These are phyloP conservation scores for Monosporozyma aquatica DNA, from an alignment of 805 yeast species.

Conservation along the genomic window DNA sequence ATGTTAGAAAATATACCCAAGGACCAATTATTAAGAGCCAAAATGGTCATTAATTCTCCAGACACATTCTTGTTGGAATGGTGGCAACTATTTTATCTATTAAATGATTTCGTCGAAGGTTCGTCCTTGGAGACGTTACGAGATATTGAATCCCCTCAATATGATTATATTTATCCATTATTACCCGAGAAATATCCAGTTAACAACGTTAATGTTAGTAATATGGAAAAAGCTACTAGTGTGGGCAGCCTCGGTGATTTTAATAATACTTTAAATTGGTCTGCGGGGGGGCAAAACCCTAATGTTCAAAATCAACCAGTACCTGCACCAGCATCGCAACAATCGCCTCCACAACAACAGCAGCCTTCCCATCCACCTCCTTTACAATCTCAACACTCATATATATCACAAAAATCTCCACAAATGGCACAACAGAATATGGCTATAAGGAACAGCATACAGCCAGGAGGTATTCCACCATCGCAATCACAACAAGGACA, in stretches of 20 bases:
- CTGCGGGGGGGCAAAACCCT: too few relatives aligned
- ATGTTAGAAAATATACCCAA: constrained; percentile 3
- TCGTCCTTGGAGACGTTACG: constrained; percentile 23
- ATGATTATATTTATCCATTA: constrained; percentile 7
- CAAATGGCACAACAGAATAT: background rate
- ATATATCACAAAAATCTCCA: background rate
- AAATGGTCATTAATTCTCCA: constrained; percentile 36
- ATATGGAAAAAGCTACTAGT: too few relatives aligned
- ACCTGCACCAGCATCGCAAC: background rate
- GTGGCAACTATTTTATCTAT: constrained; percentile 44
- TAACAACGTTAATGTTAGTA: too few relatives aligned
- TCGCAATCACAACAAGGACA: background rate
- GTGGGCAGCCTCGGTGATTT: too few relatives aligned
- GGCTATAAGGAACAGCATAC: background rate
- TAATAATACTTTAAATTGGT: too few relatives aligned
- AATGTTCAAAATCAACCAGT: too few relatives aligned
- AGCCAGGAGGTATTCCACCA: background rate
- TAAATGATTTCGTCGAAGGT: constrained; percentile 38
- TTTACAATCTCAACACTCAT: background rate
- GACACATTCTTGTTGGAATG: constrained; percentile 46
- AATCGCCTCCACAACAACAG: background rate
- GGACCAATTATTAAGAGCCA: constrained; percentile 13
- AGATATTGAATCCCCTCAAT: constrained; percentile 1
- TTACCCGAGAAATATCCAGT: constrained; percentile 3
- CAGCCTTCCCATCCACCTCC: too few relatives aligned